These are phyloP conservation scores for Ophiostoma ips DNA, from an alignment of 2,329 filamentous ascomycete genomes.

Conservation along the genomic window DNA sequence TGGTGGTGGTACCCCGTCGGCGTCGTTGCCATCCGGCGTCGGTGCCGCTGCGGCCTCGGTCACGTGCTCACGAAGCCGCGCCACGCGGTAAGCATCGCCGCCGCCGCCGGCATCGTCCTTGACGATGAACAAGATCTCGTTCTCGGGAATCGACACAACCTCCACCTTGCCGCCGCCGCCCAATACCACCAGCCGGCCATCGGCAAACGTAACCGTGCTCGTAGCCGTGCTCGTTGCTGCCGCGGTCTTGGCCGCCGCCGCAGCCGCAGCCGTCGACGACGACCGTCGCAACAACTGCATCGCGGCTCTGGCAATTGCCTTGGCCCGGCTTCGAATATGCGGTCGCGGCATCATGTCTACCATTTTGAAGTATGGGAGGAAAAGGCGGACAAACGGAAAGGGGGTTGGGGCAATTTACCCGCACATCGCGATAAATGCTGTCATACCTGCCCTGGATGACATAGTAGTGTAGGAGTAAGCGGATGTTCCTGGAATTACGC, in stretches of 20 bases:
- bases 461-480: not conserved
- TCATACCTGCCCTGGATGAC: not conserved
- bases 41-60: not conserved
- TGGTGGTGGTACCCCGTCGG: too few relatives aligned
- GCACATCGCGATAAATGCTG: not conserved
- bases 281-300: too few relatives aligned
- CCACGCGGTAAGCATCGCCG: not conserved
- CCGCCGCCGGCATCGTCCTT: not conserved
- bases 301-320: too few relatives aligned
- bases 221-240: not conserved
- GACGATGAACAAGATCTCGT: slow-evolving; percentile 22
- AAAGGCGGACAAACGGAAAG: too few relatives aligned
- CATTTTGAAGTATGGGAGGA: too few relatives aligned
- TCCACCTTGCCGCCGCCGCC: not conserved
- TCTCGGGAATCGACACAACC: slow-evolving; percentile 8
- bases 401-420: not conserved
- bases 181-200: slow-evolving; percentile 10
- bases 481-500: slow-evolving; percentile 11
- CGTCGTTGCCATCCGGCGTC: not conserved
- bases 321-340: too few relatives aligned
- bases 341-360: too few relatives aligned
- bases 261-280: too few relatives aligned
- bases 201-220: not conserved
- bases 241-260: too few relatives aligned
- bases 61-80: too few relatives aligned